phyloP scores from a whole-genome alignment of 805 yeast genomes.

The Teunomyces panamensis region DNA sequence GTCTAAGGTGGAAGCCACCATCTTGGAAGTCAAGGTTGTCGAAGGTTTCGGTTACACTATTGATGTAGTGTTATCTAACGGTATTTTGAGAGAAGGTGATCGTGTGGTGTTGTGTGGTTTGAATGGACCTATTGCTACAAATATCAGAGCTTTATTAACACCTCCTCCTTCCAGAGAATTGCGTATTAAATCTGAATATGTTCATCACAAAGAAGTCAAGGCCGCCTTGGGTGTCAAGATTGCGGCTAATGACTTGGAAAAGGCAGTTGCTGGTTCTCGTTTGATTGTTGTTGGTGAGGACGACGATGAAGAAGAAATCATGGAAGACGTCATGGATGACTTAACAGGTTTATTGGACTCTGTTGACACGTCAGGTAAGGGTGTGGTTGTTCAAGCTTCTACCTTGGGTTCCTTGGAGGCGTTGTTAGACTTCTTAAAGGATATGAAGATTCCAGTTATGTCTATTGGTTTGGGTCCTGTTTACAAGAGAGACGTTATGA shows the following conservation, averaged over 20 bases:
- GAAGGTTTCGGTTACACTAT: slow-evolving; percentile 99
- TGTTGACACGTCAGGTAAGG: slow-evolving; percentile 91
- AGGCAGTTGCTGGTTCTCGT: slow-evolving; percentile 99
- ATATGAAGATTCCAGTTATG: slow-evolving; percentile 99
- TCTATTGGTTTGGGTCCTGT: slow-evolving; percentile 98
- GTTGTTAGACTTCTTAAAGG: slow-evolving; percentile 90
- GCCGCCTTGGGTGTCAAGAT: slow-evolving; percentile 99
- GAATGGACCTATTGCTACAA: slow-evolving; percentile 97
- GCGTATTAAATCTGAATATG: slow-evolving; percentile 93
- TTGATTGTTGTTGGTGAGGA: slow-evolving; percentile 92
- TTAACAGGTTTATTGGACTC: slow-evolving; percentile 91
- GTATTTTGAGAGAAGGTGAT: slow-evolving; percentile 93
- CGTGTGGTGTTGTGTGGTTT: slow-evolving; percentile 93
- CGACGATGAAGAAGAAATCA: slow-evolving; percentile 94
- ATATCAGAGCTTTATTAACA: slow-evolving; percentile 90
- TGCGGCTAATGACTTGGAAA: slow-evolving; percentile 95
- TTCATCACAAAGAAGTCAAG: slow-evolving; percentile 95
- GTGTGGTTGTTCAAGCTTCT: slow-evolving; percentile 98
- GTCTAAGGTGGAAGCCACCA: slow-evolving; percentile 91
- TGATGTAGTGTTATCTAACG: slow-evolving; percentile 96
- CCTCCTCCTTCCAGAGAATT: slow-evolving; percentile 97
- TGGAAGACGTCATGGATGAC: slow-evolving; percentile 99
- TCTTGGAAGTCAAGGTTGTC: slow-evolving; percentile 94
- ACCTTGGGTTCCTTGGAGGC: slow-evolving; percentile 98
- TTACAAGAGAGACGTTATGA: slow-evolving; percentile 96